These are phyloP conservation scores for Aspergillus hortae DNA, from an alignment of 2,329 filamentous ascomycete species.

Conservation along the genomic window DNA sequence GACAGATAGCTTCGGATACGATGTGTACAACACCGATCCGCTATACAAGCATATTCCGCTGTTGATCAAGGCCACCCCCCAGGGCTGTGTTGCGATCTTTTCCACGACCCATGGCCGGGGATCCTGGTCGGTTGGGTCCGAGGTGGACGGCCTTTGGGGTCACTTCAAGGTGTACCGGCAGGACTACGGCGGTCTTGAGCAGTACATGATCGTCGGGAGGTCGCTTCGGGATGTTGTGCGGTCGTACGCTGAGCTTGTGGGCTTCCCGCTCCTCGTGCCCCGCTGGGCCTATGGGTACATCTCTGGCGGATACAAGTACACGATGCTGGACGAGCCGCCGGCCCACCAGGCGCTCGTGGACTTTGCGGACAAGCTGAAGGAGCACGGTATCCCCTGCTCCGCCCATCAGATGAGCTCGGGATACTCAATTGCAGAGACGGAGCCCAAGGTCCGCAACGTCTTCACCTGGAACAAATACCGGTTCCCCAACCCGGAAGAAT, in stretches of 20 bases:
- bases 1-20: conserved; percentile 71
- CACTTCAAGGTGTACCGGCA: conserved; percentile 71
- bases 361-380: conserved; percentile 59
- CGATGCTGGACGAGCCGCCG: conserved; percentile 54
- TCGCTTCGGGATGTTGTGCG: conserved; percentile 64
- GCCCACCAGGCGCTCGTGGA: conserved; percentile 57
- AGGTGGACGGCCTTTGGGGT: conserved; percentile 74
- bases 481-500: conserved; percentile 65
- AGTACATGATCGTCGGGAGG: conserved; percentile 65
- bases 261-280: conserved; percentile 65
- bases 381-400: conserved; percentile 66
- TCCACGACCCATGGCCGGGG: conserved; percentile 64
- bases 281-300: conserved; percentile 72
- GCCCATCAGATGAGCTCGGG: conserved; percentile 71
- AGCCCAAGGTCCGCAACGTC: conserved; percentile 68
- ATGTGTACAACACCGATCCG: conserved; percentile 66
- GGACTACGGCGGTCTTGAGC: conserved; percentile 67
- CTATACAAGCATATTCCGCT: conserved; percentile 74
- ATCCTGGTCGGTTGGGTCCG: conserved; percentile 63
- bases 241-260: conserved; percentile 64
- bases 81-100: conserved; percentile 64
- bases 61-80: conserved; percentile 63
- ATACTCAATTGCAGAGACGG: conserved; percentile 64
- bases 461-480: conserved; percentile 69
- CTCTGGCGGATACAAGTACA: conserved; percentile 63